Evolutionary conservation across 805 yeast genomes (phyloP).

Genomic region (Cyberlindnera americana): DNA sequence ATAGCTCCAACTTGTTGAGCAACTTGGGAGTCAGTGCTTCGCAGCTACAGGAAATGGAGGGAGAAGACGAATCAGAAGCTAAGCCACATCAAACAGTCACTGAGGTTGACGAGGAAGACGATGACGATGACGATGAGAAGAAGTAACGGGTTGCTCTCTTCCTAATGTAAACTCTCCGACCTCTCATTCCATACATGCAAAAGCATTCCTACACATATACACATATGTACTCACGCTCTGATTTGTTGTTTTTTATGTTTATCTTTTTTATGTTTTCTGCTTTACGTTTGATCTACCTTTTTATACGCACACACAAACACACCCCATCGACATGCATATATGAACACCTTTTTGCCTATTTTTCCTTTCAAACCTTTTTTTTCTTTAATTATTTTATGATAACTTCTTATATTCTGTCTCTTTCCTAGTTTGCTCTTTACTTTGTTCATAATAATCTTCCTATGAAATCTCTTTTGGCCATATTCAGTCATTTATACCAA

Average conservation of each 20-base stretch:
- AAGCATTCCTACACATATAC: neutral
- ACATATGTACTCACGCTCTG: neutral
- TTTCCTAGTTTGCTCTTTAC: too few species aligned
- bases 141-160: neutral
- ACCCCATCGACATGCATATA: constrained; percentile 7
- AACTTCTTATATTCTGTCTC: neutral
- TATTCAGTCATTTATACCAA: too few species aligned
- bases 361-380: neutral
- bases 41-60: constrained; percentile 10
- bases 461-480: too few species aligned
- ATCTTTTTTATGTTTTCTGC: neutral
- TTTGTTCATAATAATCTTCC: too few species aligned
- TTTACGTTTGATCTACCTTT: neutral
- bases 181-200: too few species aligned
- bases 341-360: constrained; percentile 1
- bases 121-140: constrained; percentile 10
- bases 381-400: neutral
- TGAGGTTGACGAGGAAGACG: constrained; percentile 21
- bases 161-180: too few species aligned
- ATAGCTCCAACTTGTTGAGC: constrained; percentile 58
- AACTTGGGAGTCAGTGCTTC: constrained; percentile 32
- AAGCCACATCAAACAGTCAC: constrained; percentile 17
- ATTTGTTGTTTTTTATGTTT: too few species aligned
- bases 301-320: neutral
- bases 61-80: constrained; percentile 18